These are phyloP conservation scores for Perkinsus marinus DNA, from an alignment of 169 alveolate genomes.

Conservation along the genomic window DNA sequence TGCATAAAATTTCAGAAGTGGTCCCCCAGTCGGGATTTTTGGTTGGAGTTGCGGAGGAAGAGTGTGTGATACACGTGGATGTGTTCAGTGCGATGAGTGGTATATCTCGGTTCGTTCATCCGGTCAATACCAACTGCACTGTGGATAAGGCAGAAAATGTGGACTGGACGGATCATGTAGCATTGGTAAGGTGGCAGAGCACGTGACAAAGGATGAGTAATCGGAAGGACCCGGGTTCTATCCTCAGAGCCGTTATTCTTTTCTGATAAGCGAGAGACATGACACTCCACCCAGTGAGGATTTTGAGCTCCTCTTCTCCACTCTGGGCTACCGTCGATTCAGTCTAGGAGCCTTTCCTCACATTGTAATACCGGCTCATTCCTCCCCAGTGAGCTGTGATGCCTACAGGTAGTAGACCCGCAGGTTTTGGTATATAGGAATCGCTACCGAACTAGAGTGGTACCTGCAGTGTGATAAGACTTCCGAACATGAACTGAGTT, in stretches of 20 bases:
- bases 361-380: neutral
- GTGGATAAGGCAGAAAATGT: neutral
- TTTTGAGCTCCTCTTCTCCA: neutral
- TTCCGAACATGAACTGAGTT: no score
- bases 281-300: neutral
- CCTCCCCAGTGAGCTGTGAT: neutral
- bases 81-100: neutral
- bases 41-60: neutral
- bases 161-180: neutral
- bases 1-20: no score
- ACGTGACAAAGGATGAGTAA: neutral
- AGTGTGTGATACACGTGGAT: neutral
- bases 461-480: no score
- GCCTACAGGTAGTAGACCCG: neutral
- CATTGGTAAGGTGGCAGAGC: neutral
- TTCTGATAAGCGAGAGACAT: neutral
- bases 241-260: neutral
- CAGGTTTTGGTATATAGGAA: neutral
- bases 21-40: no score
- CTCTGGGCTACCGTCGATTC: neutral
- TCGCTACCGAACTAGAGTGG: neutral
- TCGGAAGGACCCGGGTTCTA: neutral
- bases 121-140: neutral
- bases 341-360: neutral
- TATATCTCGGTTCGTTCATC: neutral